A percentile compares a stretch with the other conserved stretches of the same genome.
phyloP scores from a whole-genome alignment of 257 asterid species.

The Solanum chiquidenum region DNA sequence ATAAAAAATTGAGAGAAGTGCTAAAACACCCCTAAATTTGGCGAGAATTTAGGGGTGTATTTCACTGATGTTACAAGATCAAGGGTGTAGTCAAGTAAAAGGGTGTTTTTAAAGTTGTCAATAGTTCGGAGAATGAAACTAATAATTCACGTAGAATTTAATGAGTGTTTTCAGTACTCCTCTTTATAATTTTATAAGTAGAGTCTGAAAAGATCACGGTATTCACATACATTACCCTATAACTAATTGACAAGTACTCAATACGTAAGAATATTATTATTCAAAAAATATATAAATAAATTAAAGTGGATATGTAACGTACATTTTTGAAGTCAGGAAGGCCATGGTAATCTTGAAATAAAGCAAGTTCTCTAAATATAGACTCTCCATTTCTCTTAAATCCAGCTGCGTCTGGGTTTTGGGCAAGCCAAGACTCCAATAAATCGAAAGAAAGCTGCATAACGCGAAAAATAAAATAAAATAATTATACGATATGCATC shows the following conservation, averaged over 20 bases:
- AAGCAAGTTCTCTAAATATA: slow-evolving; percentile 1
- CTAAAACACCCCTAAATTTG: no score
- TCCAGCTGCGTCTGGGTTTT: slow-evolving; percentile 2
- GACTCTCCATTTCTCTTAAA: slow-evolving; percentile 2
- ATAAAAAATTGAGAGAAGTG: no score
- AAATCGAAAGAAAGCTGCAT: slow-evolving; percentile 2
- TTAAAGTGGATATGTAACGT: neutral
- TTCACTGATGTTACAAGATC: no score
- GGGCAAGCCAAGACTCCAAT: slow-evolving; percentile 1
- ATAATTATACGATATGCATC: neutral
- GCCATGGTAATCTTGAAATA: slow-evolving; percentile 6
- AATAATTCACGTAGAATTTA: neutral
- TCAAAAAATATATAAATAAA: no score
- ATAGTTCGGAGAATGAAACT: neutral
- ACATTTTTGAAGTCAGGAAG: slow-evolving; percentile 2
- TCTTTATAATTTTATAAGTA: no score
- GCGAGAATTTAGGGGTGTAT: no score
- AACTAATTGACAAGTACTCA: neutral
- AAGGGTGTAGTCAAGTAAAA: neutral
- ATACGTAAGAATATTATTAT: neutral
- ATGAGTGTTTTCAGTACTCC: neutral
- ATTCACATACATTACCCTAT: neutral
- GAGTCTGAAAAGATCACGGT: no score
- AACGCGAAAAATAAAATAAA: neutral
- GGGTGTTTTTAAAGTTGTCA: neutral